Percentiles rank a stretch among this genome's conserved stretches.
Evolutionary conservation across 2,329 filamentous ascomycete genomes (phyloP).

Genomic region (Colletotrichum zoysiae): DNA sequence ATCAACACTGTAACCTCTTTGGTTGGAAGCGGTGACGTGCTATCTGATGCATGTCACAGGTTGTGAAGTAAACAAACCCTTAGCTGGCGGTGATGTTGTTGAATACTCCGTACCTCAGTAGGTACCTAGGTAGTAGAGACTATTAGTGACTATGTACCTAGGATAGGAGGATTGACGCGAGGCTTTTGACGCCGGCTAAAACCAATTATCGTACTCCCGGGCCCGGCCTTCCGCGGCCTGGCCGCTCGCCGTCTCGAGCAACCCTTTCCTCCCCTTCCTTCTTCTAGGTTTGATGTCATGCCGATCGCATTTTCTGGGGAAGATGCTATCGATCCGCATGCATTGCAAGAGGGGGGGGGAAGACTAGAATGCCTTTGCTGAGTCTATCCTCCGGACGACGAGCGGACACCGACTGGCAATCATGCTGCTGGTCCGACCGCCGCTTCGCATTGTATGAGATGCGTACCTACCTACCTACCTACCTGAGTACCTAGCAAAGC

Average conservation of each 20-base stretch:
- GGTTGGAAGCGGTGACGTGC: not conserved
- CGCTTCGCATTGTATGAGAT: not conserved
- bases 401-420: not conserved
- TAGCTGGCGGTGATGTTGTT: conserved; percentile 7
- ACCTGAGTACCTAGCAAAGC: too few species aligned
- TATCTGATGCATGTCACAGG: not conserved
- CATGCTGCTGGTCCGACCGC: conserved; percentile 14
- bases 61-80: not conserved
- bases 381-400: conserved; percentile 4
- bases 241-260: too few species aligned
- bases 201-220: too few species aligned
- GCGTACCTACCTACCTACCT: too few species aligned
- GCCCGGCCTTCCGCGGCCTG: too few species aligned
- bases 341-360: not conserved
- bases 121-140: not conserved
- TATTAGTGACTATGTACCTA: too few species aligned
- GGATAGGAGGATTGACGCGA: too few species aligned
- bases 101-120: too few species aligned
- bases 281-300: not conserved
- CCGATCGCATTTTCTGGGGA: not conserved
- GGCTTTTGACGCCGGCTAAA: not conserved
- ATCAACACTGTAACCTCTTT: not conserved
- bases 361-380: not conserved
- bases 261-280: too few species aligned
- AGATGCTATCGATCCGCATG: not conserved